phyloP scores from a whole-genome alignment of 345 rosid genomes.

The Rhodomyrtus tomentosa region DNA sequence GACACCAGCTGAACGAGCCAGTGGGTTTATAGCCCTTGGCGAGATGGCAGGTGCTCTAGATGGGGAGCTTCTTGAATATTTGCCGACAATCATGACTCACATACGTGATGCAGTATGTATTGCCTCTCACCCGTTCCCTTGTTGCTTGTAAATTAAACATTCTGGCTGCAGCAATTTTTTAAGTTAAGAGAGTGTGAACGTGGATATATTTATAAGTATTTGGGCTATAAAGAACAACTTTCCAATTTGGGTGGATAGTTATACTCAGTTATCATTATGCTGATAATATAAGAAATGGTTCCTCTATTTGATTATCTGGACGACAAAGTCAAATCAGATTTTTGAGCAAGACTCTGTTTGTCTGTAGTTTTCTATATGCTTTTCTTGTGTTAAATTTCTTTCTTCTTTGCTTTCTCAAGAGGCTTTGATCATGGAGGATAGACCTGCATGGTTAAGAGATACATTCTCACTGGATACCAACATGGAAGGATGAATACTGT shows the following conservation, averaged over 20 bases:
- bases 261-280: neutral
- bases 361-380: neutral
- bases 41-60: conserved; percentile 99
- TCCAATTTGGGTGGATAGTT: neutral
- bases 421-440: neutral
- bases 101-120: conserved; percentile 84
- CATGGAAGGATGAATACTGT: neutral
- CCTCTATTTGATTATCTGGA: too few species aligned
- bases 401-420: neutral
- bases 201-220: neutral
- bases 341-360: neutral
- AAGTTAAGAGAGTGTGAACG: neutral
- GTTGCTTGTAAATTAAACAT: neutral
- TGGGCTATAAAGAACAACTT: neutral
- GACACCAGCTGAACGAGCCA: conserved; percentile 86
- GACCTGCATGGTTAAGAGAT: neutral
- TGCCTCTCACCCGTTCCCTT: neutral
- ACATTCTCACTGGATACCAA: neutral
- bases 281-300: too few species aligned
- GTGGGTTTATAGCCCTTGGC: conserved; percentile 96
- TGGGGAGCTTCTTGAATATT: conserved; percentile 83
- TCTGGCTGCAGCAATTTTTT: neutral
- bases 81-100: conserved; percentile 90
- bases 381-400: neutral
- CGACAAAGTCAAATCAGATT: too few species aligned